Evolutionary conservation across 164 flowering plant species (phyloP), one percentile per base, ranked within the genome.

Genomic region (Liquidambar formosana): DNA sequence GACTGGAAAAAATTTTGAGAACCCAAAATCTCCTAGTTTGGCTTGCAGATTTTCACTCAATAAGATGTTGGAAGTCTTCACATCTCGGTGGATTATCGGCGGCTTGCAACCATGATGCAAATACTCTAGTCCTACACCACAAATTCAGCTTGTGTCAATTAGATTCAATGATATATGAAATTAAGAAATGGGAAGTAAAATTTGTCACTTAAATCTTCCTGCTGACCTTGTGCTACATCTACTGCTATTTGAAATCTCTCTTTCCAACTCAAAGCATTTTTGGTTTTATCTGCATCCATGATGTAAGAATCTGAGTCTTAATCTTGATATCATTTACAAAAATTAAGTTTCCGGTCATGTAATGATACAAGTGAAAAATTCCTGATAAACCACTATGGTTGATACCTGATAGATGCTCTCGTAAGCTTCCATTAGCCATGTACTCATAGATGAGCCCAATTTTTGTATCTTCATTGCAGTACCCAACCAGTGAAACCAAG

Each of bases 51-150:
- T 64, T 5, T 80, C 69, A 43, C 47, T 62, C 46, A 80, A 18
- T 60, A 80, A 68, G 38, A 80, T 80, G 49, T 80, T 80, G 4
- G 76, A 2, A 15, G 79, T 10, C 48, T 80, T 80, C 8, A 80
- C 70, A 63, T 80, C 83, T 72, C 81, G 66, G 66, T 80, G 83
- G 4, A 75, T 22, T 62, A 80, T 80, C 9, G 77, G 69, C n/a
- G 81, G 81, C 57, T 19, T 77, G 45, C 77, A 72, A 27, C 79
- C 78, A 63, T 13, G 45, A 44, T 80, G 83, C 54, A 80, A 52
- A 49, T 80, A 80, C 61, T 80, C 81, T 72, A 80, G 66, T 23
- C 79, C 83, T 77, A 19, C 67, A 70, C 5, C 48, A n/a, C 33
- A 56, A 58, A 18, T 38, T 33, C 16, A 33, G 16, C 44, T 33